A percentile compares a stretch with the other conserved stretches of the same genome.
These are phyloP conservation scores for Euphorbia lathyris DNA, from an alignment of 345 rosid species.

Conservation along the genomic window DNA sequence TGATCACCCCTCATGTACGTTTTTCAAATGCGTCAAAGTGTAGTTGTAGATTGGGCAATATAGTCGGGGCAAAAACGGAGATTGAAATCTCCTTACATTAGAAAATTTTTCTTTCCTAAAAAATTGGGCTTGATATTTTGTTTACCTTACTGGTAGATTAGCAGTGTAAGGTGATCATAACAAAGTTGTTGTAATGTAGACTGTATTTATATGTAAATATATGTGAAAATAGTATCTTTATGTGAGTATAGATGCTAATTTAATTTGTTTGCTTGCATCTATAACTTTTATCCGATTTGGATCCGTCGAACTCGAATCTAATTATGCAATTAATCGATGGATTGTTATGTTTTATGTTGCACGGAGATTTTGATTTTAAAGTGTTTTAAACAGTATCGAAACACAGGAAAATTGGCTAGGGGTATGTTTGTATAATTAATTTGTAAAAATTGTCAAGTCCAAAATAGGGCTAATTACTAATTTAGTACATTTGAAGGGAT, in stretches of 20 bases:
- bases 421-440: too few species aligned
- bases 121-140: conserved; percentile 8
- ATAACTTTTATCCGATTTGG: neutral
- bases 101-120: neutral
- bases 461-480: too few species aligned
- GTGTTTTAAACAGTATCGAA: too few species aligned
- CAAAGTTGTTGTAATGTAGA: conserved; percentile 14
- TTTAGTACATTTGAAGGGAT: too few species aligned
- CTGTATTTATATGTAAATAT: conserved; percentile 23
- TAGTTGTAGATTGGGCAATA: conserved; percentile 21
- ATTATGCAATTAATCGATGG: neutral
- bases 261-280: conserved; percentile 14
- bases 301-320: neutral
- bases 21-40: conserved; percentile 10
- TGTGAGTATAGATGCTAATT: conserved; percentile 31
- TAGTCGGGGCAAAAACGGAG: conserved; percentile 7
- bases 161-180: conserved; percentile 25
- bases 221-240: conserved; percentile 14
- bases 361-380: too few species aligned
- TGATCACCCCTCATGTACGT: conserved; percentile 30
- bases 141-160: conserved; percentile 31
- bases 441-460: too few species aligned
- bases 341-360: too few species aligned
- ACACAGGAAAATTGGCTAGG: too few species aligned
- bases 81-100: neutral